Evolutionary conservation across 2,329 filamentous ascomycete species (phyloP), one percentile per base, ranked within the genome.

Genomic region (Grosmannia clavigera): DNA sequence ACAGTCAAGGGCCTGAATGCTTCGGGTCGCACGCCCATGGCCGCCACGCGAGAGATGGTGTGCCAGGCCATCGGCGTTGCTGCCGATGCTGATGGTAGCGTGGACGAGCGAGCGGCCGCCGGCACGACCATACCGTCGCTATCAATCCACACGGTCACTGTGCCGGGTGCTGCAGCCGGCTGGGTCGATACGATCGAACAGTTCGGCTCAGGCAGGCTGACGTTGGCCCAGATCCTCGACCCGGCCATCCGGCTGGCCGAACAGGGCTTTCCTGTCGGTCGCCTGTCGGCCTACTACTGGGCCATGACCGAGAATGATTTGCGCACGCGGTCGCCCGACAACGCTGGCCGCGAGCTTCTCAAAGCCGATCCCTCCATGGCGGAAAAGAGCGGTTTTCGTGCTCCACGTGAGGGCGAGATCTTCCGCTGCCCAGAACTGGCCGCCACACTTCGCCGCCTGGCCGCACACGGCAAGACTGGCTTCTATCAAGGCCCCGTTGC

Each of bases 111-210:
- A 1, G 46, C 33, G 14, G 58, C 46, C 11, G 58, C 60, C 0
- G 19, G 40, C 6, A 52, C 59, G 0, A 74, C 75, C 27, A 91
- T 97, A 27, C 90, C 91, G 5, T 82, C 85, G 72, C 73, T 76
- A 7, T 92, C 85, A 66, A 84, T 88, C 10, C 87, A 92, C 69
- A 80, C 90, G 3, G 87, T 91, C 0, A 95, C 91, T 1, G 86
- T 92, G 0, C 92, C 92, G 0, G 68, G 67, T 1, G 67, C 65
- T 0, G 66, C 68, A 1, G 69, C 68, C 0, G 92, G 91, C 0
- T 97, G 92, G 92, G 84, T 89, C n/a, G 92, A 97, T 70, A 84
- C 87, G 0, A 79, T 96, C 1, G 86, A 91, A 70, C 83, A 81
- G 61, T 95, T 96, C 67, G 92, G 92, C 5, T 95, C 90, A 68